phyloP scores from a whole-genome alignment of 371 early-diverging fungal genomes.

The Nosema bombycis region DNA sequence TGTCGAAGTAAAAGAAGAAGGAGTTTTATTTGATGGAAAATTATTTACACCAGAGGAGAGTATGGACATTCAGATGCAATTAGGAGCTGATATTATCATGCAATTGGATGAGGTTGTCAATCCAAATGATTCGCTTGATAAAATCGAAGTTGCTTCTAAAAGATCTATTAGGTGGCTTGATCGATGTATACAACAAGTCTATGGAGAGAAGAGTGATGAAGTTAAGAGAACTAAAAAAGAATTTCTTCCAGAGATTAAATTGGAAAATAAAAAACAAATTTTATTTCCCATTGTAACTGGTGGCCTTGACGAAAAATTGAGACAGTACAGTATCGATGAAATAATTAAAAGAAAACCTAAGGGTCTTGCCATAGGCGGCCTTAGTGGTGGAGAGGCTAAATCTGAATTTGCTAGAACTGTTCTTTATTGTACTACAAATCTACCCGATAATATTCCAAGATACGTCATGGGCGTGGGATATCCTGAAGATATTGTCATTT shows the following conservation, averaged over 20 bases:
- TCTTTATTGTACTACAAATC: conserved; percentile 72
- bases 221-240: neutral
- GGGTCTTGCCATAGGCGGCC: conserved; percentile 85
- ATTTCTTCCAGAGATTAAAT: conserved; percentile 20
- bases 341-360: conserved; percentile 78
- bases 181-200: conserved; percentile 69
- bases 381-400: conserved; percentile 87
- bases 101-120: conserved; percentile 89
- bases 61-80: conserved; percentile 79
- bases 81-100: conserved; percentile 92
- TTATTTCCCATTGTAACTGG: conserved; percentile 90
- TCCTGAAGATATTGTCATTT: conserved; percentile 81
- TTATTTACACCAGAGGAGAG: conserved; percentile 87
- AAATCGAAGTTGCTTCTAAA: conserved; percentile 82
- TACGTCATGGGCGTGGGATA: conserved; percentile 95
- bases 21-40: conserved; percentile 64
- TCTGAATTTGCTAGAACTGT: conserved; percentile 77
- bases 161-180: conserved; percentile 86
- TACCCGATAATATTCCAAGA: conserved; percentile 76
- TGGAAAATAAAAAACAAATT: conserved; percentile 69
- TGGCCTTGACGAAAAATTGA: conserved; percentile 72
- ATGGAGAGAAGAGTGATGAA: neutral
- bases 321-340: conserved; percentile 73
- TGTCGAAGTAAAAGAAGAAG: conserved; percentile 78
- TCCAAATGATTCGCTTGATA: conserved; percentile 72